Base-by-base conservation (phyloP, 108 stramenopile genomes). In the Pelagomonas calceolata region DNA sequence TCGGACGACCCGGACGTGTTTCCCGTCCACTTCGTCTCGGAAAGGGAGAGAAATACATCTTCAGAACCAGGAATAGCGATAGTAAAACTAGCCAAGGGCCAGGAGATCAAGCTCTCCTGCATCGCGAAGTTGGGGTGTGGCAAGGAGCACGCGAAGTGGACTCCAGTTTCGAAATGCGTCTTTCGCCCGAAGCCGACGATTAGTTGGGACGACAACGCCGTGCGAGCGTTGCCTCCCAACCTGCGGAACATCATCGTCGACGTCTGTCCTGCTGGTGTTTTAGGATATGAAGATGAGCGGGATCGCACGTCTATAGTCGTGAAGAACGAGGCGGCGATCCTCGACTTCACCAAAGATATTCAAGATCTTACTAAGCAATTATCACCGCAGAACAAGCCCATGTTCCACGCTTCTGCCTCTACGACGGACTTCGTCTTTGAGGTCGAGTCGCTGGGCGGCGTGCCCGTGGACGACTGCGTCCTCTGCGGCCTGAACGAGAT, bases 61-160 rank as follows among this genome's bases (percentile, higher is more conserved):
- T 88, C 89, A 74, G 93, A 94, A 66, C 80, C 87, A 65, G 95
- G 93, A 46, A 89, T 94, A 68, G 87, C 90, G 71, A 87, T 96
- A 46, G 89, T 94, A 65, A 94, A 94, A 81, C 84, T 96, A 34
- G 93, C 91, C n/a, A 89, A 87, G 15, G 95, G 95, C 30, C 97
- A 98, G 79, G 77, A 79, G 68, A 74, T 98, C 33, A 95, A 95
- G 81, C 75, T 95, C 31, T 92, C 92, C 66, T 94, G 92, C 14
- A 82, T 92, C 64, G 97, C 95, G 14, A 84, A 93, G 35, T 91
- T 95, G 85, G 96, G 98, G 29, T 96, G 94, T 37, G 82, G 82
- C 68, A 97, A 96, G 76, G 95, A 97, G 82, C 98, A 99, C 73
- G 92, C 95, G 70, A 99, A 99, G 82, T 99, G 96, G 96, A 90